Evolutionary conservation across 1,284 basidiomycete genomes (phyloP).

Genomic region (Marasmius sp.): DNA sequence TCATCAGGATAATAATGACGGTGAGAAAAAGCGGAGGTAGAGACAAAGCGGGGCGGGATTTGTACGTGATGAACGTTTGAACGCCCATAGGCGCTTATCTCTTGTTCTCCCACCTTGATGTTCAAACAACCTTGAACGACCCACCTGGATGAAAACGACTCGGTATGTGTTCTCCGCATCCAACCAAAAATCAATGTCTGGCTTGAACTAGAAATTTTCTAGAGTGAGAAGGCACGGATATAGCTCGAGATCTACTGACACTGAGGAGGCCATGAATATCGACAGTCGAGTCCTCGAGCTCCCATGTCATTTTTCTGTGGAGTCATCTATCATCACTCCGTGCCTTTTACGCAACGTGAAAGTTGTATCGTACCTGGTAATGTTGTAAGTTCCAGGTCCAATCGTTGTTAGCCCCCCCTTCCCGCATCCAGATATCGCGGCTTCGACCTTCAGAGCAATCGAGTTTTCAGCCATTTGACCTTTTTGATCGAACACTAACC

Average conservation of each 20-base stretch:
- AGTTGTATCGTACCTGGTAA: constrained; percentile 46
- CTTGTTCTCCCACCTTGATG: neutral
- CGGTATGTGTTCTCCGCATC: constrained; percentile 55
- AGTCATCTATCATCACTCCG: neutral
- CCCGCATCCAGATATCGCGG: constrained; percentile 55
- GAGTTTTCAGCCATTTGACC: neutral
- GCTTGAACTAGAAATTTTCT: constrained; percentile 43
- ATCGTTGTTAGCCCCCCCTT: constrained; percentile 49
- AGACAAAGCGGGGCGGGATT: neutral
- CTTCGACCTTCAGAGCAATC: constrained; percentile 36
- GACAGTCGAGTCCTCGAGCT: constrained; percentile 49
- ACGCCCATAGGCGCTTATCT: neutral
- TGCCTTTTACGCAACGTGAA: neutral
- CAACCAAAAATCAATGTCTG: constrained; percentile 63
- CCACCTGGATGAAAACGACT: constrained; percentile 62
- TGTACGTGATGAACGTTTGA: neutral
- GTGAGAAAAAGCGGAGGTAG: neutral
- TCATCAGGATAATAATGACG: neutral
- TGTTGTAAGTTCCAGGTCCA: constrained; percentile 46
- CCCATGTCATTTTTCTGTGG: constrained; percentile 59
- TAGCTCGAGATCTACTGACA: constrained; percentile 28
- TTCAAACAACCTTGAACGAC: neutral
- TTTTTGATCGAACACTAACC: constrained; percentile 17
- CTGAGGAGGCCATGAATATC: constrained; percentile 57
- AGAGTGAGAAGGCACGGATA: neutral